phyloP scores from a whole-genome alignment of 2,329 filamentous ascomycete species.

The Colletotrichum brevisporum region DNA sequence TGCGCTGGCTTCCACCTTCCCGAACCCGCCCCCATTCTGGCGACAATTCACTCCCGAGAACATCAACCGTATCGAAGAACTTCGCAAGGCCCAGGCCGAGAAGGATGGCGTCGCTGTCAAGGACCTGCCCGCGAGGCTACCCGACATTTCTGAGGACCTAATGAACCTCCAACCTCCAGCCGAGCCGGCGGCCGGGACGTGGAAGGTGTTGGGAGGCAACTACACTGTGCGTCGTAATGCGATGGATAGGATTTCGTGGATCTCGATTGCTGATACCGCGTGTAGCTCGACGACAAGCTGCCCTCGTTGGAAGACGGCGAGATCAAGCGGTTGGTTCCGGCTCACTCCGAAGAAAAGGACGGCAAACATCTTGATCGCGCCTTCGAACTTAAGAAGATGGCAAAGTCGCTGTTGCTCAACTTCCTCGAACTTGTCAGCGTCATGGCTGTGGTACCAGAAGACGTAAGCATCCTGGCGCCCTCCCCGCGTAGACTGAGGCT shows the following conservation, averaged over 20 bases:
- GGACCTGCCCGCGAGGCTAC: conserved; percentile 49
- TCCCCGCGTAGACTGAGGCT: neutral
- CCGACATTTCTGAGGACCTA: conserved; percentile 77
- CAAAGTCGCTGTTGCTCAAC: conserved; percentile 88
- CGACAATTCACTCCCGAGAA: conserved; percentile 87
- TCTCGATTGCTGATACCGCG: neutral
- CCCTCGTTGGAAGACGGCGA: conserved; percentile 78
- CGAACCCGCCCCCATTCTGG: conserved; percentile 91
- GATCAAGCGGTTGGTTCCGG: conserved; percentile 65
- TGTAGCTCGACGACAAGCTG: conserved; percentile 71
- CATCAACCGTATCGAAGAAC: conserved; percentile 66
- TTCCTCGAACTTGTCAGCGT: conserved; percentile 88
- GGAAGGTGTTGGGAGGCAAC: conserved; percentile 80
- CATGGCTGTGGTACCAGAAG: conserved; percentile 75
- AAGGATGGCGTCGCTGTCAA: conserved; percentile 44
- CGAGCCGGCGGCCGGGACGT: conserved; percentile 78
- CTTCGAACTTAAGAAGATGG: conserved; percentile 80
- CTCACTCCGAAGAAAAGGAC: conserved; percentile 59
- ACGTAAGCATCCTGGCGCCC: conserved; percentile 50
- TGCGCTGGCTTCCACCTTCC: conserved; percentile 77
- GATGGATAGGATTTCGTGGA: no score
- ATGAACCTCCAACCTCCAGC: conserved; percentile 85
- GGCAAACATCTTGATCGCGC: conserved; percentile 73
- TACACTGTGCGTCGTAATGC: conserved; percentile 64
- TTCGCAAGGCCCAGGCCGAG: conserved; percentile 57